Evolutionary conservation across 306 rosid genomes (phyloP).

Genomic region (Leucaena leucocephala): DNA sequence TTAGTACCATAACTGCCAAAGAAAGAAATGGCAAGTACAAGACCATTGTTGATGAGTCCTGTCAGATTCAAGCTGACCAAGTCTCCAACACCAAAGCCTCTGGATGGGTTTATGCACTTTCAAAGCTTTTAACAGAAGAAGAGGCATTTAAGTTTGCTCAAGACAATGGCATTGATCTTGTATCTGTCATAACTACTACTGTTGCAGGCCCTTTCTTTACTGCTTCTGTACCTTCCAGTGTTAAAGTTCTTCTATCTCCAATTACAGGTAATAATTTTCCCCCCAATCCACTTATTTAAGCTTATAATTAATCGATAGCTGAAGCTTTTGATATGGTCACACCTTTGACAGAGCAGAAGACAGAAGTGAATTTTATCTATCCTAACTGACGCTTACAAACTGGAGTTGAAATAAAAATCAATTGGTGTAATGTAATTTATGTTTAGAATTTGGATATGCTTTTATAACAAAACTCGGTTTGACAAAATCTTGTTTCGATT

Average conservation of each 20-base stretch:
- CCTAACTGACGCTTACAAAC: too few species aligned
- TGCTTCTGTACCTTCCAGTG: slow-evolving; percentile 51
- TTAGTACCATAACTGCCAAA: slow-evolving; percentile 59
- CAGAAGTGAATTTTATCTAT: too few species aligned
- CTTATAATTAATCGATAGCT: background rate
- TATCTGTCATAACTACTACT: slow-evolving; percentile 55
- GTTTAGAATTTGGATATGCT: too few species aligned
- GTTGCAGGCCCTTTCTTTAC: slow-evolving; percentile 66
- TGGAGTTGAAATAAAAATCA: too few species aligned
- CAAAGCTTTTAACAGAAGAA: slow-evolving; percentile 61
- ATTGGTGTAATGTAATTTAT: too few species aligned
- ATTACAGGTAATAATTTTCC: slow-evolving; percentile 42
- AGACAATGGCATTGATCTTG: slow-evolving; percentile 59
- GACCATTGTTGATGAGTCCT: slow-evolving; percentile 58
- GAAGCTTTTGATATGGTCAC: background rate
- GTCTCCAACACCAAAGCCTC: slow-evolving; percentile 48
- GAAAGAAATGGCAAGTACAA: slow-evolving; percentile 47
- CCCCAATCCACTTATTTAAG: background rate
- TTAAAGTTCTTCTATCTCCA: slow-evolving; percentile 59
- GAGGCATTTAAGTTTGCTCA: slow-evolving; percentile 59
- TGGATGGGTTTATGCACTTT: slow-evolving; percentile 68
- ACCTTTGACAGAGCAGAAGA: background rate
- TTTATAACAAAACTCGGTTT: too few species aligned
- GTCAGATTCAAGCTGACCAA: slow-evolving; percentile 46
- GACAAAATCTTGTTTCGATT: too few species aligned